Base-by-base conservation (phyloP, 768 basidiomycete genomes). In the Cyathus striatus region DNA sequence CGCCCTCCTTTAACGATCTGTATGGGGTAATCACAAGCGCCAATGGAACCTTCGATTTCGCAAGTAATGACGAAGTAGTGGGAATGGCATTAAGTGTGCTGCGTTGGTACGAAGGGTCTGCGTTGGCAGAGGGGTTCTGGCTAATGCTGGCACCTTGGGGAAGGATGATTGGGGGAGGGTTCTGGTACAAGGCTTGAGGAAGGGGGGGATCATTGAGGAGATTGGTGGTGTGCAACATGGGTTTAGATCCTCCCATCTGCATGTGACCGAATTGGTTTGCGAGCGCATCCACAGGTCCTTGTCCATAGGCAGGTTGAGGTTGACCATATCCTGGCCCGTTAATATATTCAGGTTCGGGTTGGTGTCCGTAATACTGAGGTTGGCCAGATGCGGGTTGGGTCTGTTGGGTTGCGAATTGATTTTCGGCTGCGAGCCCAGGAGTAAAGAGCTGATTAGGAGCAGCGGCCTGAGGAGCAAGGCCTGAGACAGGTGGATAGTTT, bases 181-280 rank as follows among this genome's bases (percentile, higher is more conserved):
- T 83, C 24, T 75, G 70, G 33, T 77, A 69, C 35, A 99, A 70
- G 48, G 91, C 92, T 38, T 79, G 76, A 2, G 95, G 93, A 59
- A 98, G 92, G 21, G 94, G 90, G 23, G 92, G 91, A 26, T 88
- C 83, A 2, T 91, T 90, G 58, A 98, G 81, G 38, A 99, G 76
- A 70, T 98, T 98, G 46, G 90, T 79, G 1, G 92, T 96, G 61
- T 83, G 79, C 34, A 94, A 73, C 46, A 81, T 78, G 56, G 87
- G 81, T 56, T 85, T 88, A 61, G 80, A 81, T n/a, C 79, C 81
- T 5, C 72, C 78, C 59, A 97, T 65, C 36, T 84, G 83, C 94
- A 97, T 94, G 64, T 86, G 80, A 22, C 82, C 72, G 56, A 98
- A 96, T 62, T 96, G 92, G 51, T 84, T 82, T 2, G 87, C 68